phyloP scores from a whole-genome alignment of 2,329 filamentous ascomycete genomes.

The Chalaropsis ovoidea region DNA sequence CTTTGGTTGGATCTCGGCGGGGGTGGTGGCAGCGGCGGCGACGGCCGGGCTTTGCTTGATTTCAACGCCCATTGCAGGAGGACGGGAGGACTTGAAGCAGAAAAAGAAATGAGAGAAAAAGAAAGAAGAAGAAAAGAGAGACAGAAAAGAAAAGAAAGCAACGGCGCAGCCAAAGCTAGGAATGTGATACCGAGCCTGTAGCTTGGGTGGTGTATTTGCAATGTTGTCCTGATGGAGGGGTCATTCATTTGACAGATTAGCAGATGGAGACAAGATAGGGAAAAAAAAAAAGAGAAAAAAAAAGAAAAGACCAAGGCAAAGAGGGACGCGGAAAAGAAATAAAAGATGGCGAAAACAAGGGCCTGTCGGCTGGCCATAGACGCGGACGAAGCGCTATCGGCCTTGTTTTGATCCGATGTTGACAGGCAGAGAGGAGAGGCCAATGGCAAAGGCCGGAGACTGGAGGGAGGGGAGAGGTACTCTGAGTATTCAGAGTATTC shows the following conservation, averaged over 20 bases:
- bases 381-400: neutral
- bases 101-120: neutral
- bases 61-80: neutral
- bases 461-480: too few relatives aligned
- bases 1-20: neutral
- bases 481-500: too few relatives aligned
- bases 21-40: neutral
- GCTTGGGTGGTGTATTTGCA: constrained; percentile 2
- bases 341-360: neutral
- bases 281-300: neutral
- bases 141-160: constrained; percentile 1
- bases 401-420: neutral
- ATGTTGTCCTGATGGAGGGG: neutral
- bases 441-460: too few relatives aligned
- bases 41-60: neutral
- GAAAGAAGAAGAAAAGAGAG: neutral
- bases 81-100: neutral
- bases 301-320: neutral
- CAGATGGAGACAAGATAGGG: neutral
- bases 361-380: neutral
- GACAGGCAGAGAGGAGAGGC: neutral
- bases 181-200: neutral
- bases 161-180: neutral
- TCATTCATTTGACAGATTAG: neutral
- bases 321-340: neutral